These are phyloP conservation scores for Phytophthora cajani DNA, from an alignment of 352 stramenopile genomes.

Conservation along the genomic window DNA sequence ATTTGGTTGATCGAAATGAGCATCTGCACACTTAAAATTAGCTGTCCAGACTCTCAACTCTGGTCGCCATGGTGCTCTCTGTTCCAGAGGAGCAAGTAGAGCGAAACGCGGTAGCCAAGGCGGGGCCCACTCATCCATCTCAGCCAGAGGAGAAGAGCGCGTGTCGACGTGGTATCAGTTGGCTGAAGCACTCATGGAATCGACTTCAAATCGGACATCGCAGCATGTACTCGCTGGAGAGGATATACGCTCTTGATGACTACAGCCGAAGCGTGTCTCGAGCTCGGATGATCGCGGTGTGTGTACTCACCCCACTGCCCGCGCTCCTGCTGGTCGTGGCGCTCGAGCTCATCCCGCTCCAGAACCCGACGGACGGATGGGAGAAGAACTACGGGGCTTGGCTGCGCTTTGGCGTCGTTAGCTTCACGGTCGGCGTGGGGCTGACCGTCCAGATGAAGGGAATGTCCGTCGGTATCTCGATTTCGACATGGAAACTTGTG, in stretches of 20 bases:
- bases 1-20: not conserved
- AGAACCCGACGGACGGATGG: constrained; percentile 8
- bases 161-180: not conserved
- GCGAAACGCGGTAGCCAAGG: not conserved
- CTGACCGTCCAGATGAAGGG: constrained; percentile 12
- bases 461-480: not conserved
- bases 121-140: not conserved
- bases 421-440: constrained; percentile 5
- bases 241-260: constrained; percentile 5
- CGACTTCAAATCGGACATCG: constrained; percentile 7
- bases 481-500: not conserved
- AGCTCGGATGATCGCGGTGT: constrained; percentile 9
- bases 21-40: not conserved
- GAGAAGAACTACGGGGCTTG: constrained; percentile 6
- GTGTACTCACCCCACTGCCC: constrained; percentile 6
- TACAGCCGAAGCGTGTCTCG: constrained; percentile 3
- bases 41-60: not conserved
- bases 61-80: not conserved
- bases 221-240: constrained; percentile 11
- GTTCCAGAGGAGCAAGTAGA: not conserved
- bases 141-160: not conserved
- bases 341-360: constrained; percentile 14
- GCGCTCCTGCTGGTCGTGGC: constrained; percentile 2
- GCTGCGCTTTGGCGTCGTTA: constrained; percentile 13
- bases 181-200: not conserved